A percentile compares a stretch with the other conserved stretches of the same genome.
These are phyloP conservation scores for Musa schizocarpa DNA, from an alignment of 176 grass and related monocot species.

Conservation along the genomic window DNA sequence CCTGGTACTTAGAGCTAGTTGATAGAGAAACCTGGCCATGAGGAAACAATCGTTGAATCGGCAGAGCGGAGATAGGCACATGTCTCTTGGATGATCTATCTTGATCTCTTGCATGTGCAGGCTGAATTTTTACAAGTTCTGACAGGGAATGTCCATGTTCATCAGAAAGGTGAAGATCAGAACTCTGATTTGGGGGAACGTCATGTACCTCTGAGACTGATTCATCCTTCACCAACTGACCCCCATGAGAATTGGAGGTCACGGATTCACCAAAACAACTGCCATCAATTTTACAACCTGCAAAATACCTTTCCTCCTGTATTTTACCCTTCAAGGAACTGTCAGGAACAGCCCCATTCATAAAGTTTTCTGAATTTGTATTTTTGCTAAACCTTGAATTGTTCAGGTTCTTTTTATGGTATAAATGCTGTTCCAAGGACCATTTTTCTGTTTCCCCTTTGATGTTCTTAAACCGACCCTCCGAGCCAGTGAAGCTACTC, in stretches of 20 bases:
- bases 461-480: conserved; percentile 16
- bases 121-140: conserved; percentile 39
- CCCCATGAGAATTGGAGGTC: conserved; percentile 19
- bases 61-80: conserved; percentile 22
- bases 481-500: conserved; percentile 26
- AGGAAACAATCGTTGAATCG: conserved; percentile 30
- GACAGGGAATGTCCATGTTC: conserved; percentile 25
- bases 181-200: neutral
- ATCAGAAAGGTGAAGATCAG: neutral
- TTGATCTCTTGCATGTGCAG: conserved; percentile 25
- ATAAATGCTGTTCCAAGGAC: conserved; percentile 3
- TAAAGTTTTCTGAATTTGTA: conserved; percentile 1
- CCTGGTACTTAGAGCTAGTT: conserved; percentile 25
- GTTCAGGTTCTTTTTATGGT: conserved; percentile 31
- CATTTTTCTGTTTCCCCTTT: conserved; percentile 16
- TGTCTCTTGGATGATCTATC: conserved; percentile 12
- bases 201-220: conserved; percentile 5
- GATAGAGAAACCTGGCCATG: conserved; percentile 24
- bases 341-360: neutral
- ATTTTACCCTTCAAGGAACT: conserved; percentile 13
- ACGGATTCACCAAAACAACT: conserved; percentile 23
- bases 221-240: conserved; percentile 6
- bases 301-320: conserved; percentile 9
- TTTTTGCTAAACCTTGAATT: conserved; percentile 13
- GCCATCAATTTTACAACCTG: conserved; percentile 11